Evolutionary conservation across 371 early-diverging fungal species (phyloP).

Genomic region (Polyrhizophydium stewartii): DNA sequence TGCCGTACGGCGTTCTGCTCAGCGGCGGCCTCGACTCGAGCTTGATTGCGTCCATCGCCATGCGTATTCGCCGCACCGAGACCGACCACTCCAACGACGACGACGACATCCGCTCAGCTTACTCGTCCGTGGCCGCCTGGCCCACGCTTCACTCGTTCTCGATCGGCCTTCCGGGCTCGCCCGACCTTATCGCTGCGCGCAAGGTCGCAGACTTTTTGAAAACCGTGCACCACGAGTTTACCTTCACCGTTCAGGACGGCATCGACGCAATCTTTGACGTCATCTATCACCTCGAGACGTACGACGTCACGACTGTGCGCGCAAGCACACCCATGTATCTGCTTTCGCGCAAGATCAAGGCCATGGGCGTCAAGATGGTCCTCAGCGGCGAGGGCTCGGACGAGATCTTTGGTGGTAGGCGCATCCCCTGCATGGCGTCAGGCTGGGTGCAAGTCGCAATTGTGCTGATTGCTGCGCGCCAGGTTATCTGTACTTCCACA

Average conservation of each 20-base stretch:
- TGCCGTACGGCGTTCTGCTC: conserved; percentile 94
- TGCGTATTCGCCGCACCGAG: conserved; percentile 42
- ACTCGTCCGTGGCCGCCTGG: conserved; percentile 45
- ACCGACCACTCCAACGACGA: conserved; percentile 48
- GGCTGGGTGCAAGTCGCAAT: too few species aligned
- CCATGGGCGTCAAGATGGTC: conserved; percentile 98
- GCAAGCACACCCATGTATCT: conserved; percentile 98
- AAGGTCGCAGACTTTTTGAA: conserved; percentile 83
- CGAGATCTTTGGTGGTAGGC: conserved; percentile 86
- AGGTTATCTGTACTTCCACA: conserved; percentile 95
- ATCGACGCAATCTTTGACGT: conserved; percentile 93
- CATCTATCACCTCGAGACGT: conserved; percentile 94
- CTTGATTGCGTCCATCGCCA: conserved; percentile 90
- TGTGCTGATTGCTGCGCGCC: neutral
- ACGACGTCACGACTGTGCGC: conserved; percentile 98
- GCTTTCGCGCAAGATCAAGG: conserved; percentile 91
- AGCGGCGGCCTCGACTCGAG: conserved; percentile 93
- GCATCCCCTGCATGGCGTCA: neutral
- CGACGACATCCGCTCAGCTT: conserved; percentile 57
- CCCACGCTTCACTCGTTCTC: conserved; percentile 93
- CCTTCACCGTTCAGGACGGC: conserved; percentile 93
- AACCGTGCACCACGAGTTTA: conserved; percentile 92
- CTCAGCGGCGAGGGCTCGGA: conserved; percentile 94
- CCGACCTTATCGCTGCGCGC: conserved; percentile 88
- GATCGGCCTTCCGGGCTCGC: conserved; percentile 90